These are phyloP conservation scores for Saururus chinensis DNA, from an alignment of 164 flowering plant genomes.

Conservation along the genomic window DNA sequence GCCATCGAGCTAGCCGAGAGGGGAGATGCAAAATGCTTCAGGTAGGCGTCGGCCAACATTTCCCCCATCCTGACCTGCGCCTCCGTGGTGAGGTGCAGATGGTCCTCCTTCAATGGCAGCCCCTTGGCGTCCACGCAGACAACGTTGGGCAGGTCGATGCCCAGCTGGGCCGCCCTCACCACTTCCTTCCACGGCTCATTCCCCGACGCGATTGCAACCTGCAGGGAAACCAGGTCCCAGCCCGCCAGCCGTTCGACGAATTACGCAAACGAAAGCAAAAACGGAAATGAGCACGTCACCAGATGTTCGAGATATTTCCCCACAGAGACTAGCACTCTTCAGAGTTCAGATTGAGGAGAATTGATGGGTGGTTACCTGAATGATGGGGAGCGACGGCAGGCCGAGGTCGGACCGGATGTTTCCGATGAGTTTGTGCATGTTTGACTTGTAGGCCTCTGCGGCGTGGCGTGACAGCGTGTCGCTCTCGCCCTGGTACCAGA, in stretches of 20 bases:
- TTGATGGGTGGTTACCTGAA: too few species aligned
- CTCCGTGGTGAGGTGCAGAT: slow-evolving; percentile 56
- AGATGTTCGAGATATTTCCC: background rate
- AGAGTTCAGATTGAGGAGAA: too few species aligned
- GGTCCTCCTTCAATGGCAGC: slow-evolving; percentile 39
- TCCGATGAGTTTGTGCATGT: slow-evolving; percentile 11
- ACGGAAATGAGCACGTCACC: background rate
- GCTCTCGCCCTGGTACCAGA: slow-evolving; percentile 86
- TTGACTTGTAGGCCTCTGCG: slow-evolving; percentile 20
- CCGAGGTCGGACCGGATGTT: slow-evolving; percentile 51
- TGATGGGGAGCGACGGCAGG: slow-evolving; percentile 52
- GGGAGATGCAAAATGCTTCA: slow-evolving; percentile 7
- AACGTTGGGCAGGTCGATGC: slow-evolving; percentile 37
- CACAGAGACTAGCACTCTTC: too few species aligned
- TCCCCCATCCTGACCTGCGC: slow-evolving; percentile 51
- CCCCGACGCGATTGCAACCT: slow-evolving; percentile 88
- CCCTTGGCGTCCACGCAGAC: slow-evolving; percentile 51
- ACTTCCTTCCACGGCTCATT: slow-evolving; percentile 34
- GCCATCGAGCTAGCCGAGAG: background rate
- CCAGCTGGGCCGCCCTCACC: slow-evolving; percentile 59
- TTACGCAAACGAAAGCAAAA: background rate
- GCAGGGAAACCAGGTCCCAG: background rate
- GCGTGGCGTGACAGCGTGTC: slow-evolving; percentile 34
- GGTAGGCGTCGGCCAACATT: slow-evolving; percentile 47
- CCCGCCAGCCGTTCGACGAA: background rate